A percentile compares a stretch with the other conserved stretches of the same genome.
phyloP scores from a whole-genome alignment of 2,329 filamentous ascomycete species.

The Colletotrichum tabaci region DNA sequence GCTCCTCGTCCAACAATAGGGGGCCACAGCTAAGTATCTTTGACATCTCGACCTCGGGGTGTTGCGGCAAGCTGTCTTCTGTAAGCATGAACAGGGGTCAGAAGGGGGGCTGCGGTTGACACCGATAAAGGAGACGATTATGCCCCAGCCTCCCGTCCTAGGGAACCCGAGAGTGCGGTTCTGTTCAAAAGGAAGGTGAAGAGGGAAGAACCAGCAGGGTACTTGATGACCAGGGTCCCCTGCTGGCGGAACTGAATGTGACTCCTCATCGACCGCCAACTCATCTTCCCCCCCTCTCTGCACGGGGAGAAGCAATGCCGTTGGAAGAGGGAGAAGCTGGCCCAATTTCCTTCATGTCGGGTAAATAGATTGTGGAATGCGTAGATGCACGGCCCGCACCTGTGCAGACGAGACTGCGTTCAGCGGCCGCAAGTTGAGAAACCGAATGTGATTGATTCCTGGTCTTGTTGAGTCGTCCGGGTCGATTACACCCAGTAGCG shows the following conservation, averaged over 20 bases:
- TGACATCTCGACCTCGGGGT: slow-evolving; percentile 25
- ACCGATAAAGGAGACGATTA: slow-evolving; percentile 14
- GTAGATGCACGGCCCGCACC: slow-evolving; percentile 20
- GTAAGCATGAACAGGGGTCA: slow-evolving; percentile 16
- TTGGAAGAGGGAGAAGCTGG: slow-evolving; percentile 22
- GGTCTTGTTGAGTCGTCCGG: not conserved
- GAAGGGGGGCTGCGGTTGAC: slow-evolving; percentile 4
- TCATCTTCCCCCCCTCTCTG: slow-evolving; percentile 37
- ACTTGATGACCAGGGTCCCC: slow-evolving; percentile 25
- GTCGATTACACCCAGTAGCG: slow-evolving; percentile 20
- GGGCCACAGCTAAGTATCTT: slow-evolving; percentile 22
- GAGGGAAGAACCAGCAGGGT: slow-evolving; percentile 39
- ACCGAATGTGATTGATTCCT: not conserved
- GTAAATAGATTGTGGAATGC: slow-evolving; percentile 24
- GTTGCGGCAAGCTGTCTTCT: slow-evolving; percentile 10
- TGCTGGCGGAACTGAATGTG: slow-evolving; percentile 32
- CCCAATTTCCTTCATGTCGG: slow-evolving; percentile 34
- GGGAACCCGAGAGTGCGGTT: slow-evolving; percentile 39
- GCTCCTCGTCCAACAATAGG: slow-evolving; percentile 11
- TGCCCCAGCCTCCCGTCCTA: slow-evolving; percentile 37
- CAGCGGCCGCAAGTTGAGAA: slow-evolving; percentile 16
- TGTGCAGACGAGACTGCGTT: slow-evolving; percentile 20
- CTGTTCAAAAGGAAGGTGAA: slow-evolving; percentile 35
- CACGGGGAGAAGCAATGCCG: slow-evolving; percentile 21
- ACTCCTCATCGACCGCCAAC: slow-evolving; percentile 41